phyloP scores from a whole-genome alignment of 23 red algal genomes.

The Gracilariopsis chorda region DNA sequence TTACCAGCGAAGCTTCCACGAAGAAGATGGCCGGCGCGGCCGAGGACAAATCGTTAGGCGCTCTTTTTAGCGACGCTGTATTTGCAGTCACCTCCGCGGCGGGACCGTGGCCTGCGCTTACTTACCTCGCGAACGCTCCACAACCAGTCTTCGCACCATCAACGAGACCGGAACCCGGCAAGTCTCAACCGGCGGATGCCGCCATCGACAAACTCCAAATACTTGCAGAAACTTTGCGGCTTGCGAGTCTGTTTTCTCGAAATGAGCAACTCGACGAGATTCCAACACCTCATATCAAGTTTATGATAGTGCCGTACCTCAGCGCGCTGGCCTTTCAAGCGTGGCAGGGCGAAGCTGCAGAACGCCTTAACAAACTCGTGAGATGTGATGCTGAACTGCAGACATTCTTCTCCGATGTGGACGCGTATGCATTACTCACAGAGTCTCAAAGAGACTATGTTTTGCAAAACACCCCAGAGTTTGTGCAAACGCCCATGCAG shows the following conservation, averaged over 20 bases:
- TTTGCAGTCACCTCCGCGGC: background rate
- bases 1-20: no score
- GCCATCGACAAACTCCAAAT: background rate
- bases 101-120: conserved; percentile 21
- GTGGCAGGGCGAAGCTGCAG: conserved; percentile 3
- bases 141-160: background rate
- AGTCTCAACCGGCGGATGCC: background rate
- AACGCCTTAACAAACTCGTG: conserved; percentile 15
- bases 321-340: background rate
- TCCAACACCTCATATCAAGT: conserved; percentile 26
- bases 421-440: conserved; percentile 18
- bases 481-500: conserved; percentile 17
- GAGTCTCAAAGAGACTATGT: conserved; percentile 9
- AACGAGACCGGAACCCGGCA: background rate
- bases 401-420: conserved; percentile 34
- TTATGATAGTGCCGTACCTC: conserved; percentile 46
- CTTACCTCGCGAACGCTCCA: background rate
- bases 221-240: background rate
- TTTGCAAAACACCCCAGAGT: conserved; percentile 8
- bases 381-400: background rate
- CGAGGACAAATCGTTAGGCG: background rate
- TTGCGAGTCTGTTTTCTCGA: background rate
- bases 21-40: background rate
- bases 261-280: conserved; percentile 69
- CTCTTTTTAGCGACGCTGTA: conserved; percentile 10